These are phyloP conservation scores for Diaporthe sp. DNA, from an alignment of 2,329 filamentous ascomycete genomes.

Conservation along the genomic window DNA sequence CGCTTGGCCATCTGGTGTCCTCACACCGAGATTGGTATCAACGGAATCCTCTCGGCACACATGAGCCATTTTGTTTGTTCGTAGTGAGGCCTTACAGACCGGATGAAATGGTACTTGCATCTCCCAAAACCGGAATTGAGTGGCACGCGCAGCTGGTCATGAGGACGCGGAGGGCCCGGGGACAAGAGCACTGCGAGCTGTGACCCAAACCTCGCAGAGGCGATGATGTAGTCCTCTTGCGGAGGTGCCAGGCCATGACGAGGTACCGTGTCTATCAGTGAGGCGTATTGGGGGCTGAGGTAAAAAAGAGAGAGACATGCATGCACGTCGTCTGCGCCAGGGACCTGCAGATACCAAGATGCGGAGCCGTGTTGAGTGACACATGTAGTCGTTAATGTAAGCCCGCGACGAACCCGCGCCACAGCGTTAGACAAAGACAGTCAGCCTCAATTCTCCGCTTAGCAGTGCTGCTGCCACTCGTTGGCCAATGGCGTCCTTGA, in stretches of 20 bases:
- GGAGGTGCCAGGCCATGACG: not conserved
- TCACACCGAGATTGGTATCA: conserved; percentile 30
- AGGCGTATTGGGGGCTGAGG: conserved; percentile 27
- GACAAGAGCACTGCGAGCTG: not conserved
- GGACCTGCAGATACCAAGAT: conserved; percentile 23
- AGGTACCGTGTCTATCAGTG: conserved; percentile 16
- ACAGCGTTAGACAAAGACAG: not conserved
- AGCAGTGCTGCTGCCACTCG: not conserved
- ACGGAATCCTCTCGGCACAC: conserved; percentile 2
- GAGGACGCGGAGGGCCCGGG: conserved; percentile 11
- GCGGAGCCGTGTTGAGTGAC: conserved; percentile 9
- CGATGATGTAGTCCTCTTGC: conserved; percentile 4
- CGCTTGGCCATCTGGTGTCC: conserved; percentile 32
- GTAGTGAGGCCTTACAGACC: conserved; percentile 13
- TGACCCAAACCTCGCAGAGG: not conserved
- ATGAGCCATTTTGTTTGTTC: conserved; percentile 37
- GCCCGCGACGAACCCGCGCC: conserved; percentile 1
- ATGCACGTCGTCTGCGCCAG: conserved; percentile 33
- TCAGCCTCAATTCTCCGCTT: conserved; percentile 32
- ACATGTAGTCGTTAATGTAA: conserved; percentile 10
- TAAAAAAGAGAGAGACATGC: conserved; percentile 11
- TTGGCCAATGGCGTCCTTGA: not conserved
- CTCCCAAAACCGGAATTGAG: not conserved
- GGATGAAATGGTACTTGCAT: conserved; percentile 1
- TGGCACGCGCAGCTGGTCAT: conserved; percentile 8